phyloP scores from a whole-genome alignment of 2,329 filamentous ascomycete genomes.

The Paracoccidioides brasiliensis region DNA sequence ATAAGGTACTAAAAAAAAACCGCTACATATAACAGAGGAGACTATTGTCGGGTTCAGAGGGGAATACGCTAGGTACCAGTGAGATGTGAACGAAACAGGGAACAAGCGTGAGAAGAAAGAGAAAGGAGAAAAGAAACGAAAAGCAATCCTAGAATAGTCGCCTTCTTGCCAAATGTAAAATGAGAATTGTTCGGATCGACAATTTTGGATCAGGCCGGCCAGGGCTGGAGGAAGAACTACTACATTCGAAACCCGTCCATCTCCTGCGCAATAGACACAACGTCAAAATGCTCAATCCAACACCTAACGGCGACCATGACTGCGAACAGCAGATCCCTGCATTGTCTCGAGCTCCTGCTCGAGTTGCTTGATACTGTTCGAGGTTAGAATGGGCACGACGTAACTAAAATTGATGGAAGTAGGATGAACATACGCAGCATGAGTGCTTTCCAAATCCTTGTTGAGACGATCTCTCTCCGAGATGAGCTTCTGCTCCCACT shows the following conservation, averaged over 20 bases:
- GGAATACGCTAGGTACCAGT: slow-evolving; percentile 32
- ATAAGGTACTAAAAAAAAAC: slow-evolving; percentile 16
- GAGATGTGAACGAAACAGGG: slow-evolving; percentile 8
- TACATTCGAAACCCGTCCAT: slow-evolving; percentile 9
- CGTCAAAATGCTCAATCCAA: not conserved
- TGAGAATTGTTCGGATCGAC: not conserved
- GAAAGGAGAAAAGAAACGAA: slow-evolving; percentile 13
- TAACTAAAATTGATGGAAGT: not conserved
- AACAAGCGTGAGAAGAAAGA: slow-evolving; percentile 8
- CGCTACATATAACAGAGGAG: slow-evolving; percentile 27
- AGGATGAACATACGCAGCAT: slow-evolving; percentile 49
- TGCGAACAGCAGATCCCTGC: slow-evolving; percentile 81
- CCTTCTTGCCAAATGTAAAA: slow-evolving; percentile 10
- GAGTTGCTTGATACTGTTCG: slow-evolving; percentile 36
- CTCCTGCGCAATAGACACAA: slow-evolving; percentile 1
- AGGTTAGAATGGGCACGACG: slow-evolving; percentile 17
- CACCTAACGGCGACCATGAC: slow-evolving; percentile 74
- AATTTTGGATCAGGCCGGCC: slow-evolving; percentile 2
- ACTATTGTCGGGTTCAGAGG: slow-evolving; percentile 27
- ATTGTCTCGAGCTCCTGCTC: slow-evolving; percentile 87
- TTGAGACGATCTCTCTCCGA: slow-evolving; percentile 96
- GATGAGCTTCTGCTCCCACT: slow-evolving; percentile 99
- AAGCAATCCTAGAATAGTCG: slow-evolving; percentile 19
- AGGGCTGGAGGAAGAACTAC: slow-evolving; percentile 4
- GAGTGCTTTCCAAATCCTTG: slow-evolving; percentile 97